These are phyloP conservation scores for Sesbania bispinosa DNA, from an alignment of 306 rosid genomes.

Conservation along the genomic window DNA sequence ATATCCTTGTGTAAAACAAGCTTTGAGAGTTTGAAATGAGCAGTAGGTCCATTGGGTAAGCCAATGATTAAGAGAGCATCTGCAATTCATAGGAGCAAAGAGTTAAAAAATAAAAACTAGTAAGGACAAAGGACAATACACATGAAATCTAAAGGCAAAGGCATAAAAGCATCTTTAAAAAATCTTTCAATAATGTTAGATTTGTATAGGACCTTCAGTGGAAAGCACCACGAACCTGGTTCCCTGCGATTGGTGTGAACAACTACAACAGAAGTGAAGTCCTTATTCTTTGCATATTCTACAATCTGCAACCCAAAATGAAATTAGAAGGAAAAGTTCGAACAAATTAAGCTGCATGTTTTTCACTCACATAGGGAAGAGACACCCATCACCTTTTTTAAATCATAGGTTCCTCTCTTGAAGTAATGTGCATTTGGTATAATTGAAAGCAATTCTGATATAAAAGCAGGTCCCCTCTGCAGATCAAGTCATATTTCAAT, in stretches of 20 bases:
- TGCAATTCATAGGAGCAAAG: conserved; percentile 27
- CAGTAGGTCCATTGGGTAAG: conserved; percentile 90
- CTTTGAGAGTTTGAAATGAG: conserved; percentile 81
- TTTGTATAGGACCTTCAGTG: conserved; percentile 4
- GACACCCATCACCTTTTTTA: conserved; percentile 60
- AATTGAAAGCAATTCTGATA: conserved; percentile 68
- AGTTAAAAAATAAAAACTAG: conserved; percentile 13
- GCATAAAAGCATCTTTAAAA: neutral
- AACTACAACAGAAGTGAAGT: conserved; percentile 81
- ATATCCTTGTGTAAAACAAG: conserved; percentile 84
- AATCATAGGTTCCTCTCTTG: conserved; percentile 93
- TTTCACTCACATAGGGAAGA: neutral
- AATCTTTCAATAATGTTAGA: neutral
- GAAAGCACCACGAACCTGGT: conserved; percentile 58
- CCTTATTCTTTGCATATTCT: conserved; percentile 85
- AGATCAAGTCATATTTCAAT: conserved; percentile 32
- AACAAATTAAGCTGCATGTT: neutral
- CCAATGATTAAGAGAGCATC: conserved; percentile 76
- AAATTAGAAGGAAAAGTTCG: neutral
- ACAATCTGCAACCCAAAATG: conserved; percentile 57
- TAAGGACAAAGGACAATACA: neutral
- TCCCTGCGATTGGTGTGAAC: conserved; percentile 93
- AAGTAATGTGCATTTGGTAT: conserved; percentile 87
- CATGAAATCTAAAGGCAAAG: neutral
- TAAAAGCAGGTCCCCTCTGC: conserved; percentile 91